These are phyloP conservation scores for Daldinia caldariorum DNA, from an alignment of 495 filamentous ascomycete species.

Conservation along the genomic window DNA sequence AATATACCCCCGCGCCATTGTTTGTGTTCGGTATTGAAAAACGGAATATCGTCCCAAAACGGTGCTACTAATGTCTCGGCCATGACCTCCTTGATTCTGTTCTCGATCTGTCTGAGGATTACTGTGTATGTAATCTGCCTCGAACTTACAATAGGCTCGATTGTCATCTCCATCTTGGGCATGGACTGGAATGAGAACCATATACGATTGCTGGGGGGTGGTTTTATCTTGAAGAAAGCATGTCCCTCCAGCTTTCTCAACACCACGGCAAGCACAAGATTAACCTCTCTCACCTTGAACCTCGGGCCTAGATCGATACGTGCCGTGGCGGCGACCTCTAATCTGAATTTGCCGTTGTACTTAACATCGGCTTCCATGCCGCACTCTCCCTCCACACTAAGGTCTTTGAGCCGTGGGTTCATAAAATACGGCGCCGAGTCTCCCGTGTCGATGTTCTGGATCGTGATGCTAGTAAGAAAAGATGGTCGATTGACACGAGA, in stretches of 20 bases:
- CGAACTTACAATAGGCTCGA: slow-evolving; percentile 94
- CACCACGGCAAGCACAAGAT: slow-evolving; percentile 85
- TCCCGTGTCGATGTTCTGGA: slow-evolving; percentile 86
- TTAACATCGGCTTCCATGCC: slow-evolving; percentile 84
- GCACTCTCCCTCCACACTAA: slow-evolving; percentile 90
- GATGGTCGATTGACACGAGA: slow-evolving; percentile 89
- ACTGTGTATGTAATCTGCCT: slow-evolving; percentile 94
- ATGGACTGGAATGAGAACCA: slow-evolving; percentile 94
- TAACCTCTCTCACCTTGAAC: slow-evolving; percentile 90
- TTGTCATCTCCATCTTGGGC: slow-evolving; percentile 90
- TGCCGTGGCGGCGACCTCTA: slow-evolving; percentile 89
- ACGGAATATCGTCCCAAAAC: slow-evolving; percentile 95
- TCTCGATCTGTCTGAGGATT: slow-evolving; percentile 92
- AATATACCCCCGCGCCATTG: slow-evolving; percentile 91
- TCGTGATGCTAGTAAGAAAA: slow-evolving; percentile 81
- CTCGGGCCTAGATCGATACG: slow-evolving; percentile 87
- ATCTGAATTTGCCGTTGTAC: slow-evolving; percentile 86
- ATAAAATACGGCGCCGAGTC: slow-evolving; percentile 88
- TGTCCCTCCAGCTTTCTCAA: slow-evolving; percentile 89
- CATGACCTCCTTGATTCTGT: slow-evolving; percentile 89
- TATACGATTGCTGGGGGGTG: slow-evolving; percentile 91
- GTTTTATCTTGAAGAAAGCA: slow-evolving; percentile 85
- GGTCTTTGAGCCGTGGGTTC: slow-evolving; percentile 86
- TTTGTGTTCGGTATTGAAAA: slow-evolving; percentile 80
- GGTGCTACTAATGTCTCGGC: slow-evolving; percentile 93